Conservation (phyloP, 2,329 filamentous ascomycete species). For the Fusarium austroafricanum region DNA sequence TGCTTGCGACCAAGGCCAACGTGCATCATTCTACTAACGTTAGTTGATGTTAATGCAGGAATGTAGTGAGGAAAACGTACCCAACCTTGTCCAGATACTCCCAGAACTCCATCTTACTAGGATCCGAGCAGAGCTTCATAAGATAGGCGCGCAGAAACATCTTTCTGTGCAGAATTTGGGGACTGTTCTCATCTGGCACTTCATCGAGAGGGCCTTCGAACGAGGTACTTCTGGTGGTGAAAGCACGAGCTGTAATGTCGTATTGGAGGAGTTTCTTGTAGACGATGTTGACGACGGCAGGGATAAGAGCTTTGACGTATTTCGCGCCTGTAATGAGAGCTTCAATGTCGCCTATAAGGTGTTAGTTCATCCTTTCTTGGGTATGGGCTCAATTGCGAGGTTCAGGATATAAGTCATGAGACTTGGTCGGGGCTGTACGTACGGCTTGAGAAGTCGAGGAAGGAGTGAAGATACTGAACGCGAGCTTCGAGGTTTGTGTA, state of each 20-base stretch:
- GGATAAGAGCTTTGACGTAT: slow-evolving; percentile 85
- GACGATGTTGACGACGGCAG: slow-evolving; percentile 84
- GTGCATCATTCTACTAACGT: slow-evolving; percentile 74
- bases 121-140: slow-evolving; percentile 78
- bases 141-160: slow-evolving; percentile 83
- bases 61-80: slow-evolving; percentile 56
- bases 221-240: slow-evolving; percentile 71
- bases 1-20: slow-evolving; percentile 78
- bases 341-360: slow-evolving; percentile 72
- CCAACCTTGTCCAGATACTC: slow-evolving; percentile 87
- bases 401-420: background rate
- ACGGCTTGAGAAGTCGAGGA: slow-evolving; percentile 80
- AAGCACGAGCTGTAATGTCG: slow-evolving; percentile 84
- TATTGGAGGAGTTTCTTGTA: slow-evolving; percentile 84
- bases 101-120: slow-evolving; percentile 82
- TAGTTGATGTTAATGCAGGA: background rate
- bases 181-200: slow-evolving; percentile 73
- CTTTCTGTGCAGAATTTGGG: slow-evolving; percentile 81
- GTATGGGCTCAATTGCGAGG: background rate
- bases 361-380: slow-evolving; percentile 13
- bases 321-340: slow-evolving; percentile 76
- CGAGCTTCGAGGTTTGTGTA: slow-evolving; percentile 77
- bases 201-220: slow-evolving; percentile 76
- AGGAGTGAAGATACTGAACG: slow-evolving; percentile 78
- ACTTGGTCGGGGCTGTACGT: slow-evolving; percentile 47